A percentile compares a stretch with the other conserved stretches of the same genome.
phyloP scores from a whole-genome alignment of 108 stramenopile genomes.

The Aurantiochytrium sp. region DNA sequence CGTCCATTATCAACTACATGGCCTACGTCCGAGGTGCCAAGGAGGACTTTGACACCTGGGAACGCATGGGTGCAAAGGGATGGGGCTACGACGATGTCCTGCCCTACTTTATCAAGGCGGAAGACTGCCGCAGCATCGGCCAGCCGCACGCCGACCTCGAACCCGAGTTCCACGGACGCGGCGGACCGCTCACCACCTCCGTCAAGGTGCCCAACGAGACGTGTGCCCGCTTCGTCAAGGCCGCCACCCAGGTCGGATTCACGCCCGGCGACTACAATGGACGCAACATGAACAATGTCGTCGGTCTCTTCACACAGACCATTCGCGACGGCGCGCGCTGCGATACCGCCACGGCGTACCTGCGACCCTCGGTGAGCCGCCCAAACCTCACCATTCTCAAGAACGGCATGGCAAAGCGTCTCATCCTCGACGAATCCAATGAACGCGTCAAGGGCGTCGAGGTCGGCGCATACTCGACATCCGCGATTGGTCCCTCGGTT shows the following conservation, averaged over 20 bases:
- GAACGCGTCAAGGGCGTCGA: neutral
- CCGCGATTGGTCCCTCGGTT: neutral
- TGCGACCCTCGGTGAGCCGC: neutral
- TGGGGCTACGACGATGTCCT: constrained; percentile 10
- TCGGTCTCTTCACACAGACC: neutral
- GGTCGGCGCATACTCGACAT: neutral
- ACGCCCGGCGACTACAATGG: neutral
- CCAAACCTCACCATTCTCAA: neutral
- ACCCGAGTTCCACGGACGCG: neutral
- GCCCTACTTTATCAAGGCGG: neutral
- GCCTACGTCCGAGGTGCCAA: neutral
- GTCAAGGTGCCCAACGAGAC: neutral
- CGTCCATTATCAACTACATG: neutral
- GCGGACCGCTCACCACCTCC: neutral
- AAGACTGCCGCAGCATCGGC: neutral
- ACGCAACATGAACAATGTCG: neutral
- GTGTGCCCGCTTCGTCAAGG: neutral
- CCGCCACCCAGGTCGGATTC: neutral
- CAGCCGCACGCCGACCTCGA: neutral
- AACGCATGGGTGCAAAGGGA: neutral
- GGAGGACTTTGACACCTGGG: constrained; percentile 8
- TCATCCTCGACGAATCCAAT: neutral
- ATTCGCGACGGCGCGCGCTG: constrained; percentile 9
- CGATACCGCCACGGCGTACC: neutral
- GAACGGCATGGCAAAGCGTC: neutral